phyloP scores from a whole-genome alignment of 176 grass and related monocot genomes.

The Oryza coarctata region DNA sequence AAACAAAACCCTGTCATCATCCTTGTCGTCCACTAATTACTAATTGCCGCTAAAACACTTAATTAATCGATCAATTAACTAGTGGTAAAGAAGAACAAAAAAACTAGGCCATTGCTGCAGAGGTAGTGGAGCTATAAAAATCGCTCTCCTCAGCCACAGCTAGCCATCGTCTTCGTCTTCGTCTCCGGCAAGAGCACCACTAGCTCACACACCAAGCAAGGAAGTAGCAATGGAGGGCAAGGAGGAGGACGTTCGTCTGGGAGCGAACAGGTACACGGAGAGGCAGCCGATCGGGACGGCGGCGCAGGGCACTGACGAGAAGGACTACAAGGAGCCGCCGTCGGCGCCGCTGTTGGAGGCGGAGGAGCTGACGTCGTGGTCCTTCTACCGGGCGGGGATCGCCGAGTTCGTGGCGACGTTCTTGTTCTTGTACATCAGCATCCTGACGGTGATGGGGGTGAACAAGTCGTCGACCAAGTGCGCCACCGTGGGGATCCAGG shows the following conservation, averaged over 20 bases:
- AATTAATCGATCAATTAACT: neutral
- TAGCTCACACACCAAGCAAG: too few species aligned
- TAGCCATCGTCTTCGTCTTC: neutral
- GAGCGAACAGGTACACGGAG: constrained; percentile 79
- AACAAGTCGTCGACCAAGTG: constrained; percentile 53
- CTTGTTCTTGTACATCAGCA: constrained; percentile 83
- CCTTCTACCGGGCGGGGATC: constrained; percentile 87
- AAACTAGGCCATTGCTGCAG: neutral
- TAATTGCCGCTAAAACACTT: neutral
- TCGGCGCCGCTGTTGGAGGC: constrained; percentile 76
- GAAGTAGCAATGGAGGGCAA: constrained; percentile 59
- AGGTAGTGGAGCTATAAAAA: constrained; percentile 35
- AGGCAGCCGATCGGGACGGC: constrained; percentile 83
- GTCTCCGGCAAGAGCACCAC: neutral
- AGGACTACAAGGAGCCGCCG: constrained; percentile 85
- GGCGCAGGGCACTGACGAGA: constrained; percentile 63
- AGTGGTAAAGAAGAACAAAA: neutral
- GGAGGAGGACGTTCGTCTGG: constrained; percentile 80
- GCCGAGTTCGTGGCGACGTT: constrained; percentile 93
- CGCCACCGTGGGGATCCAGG: constrained; percentile 75
- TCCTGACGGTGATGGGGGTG: constrained; percentile 78
- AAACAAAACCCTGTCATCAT: constrained; percentile 26
- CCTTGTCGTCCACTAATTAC: constrained; percentile 18
- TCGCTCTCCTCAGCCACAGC: neutral
- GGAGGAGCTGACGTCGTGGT: constrained; percentile 74